Base-by-base conservation (phyloP, 441 rosid genomes). In the Mallotus japonicus region DNA sequence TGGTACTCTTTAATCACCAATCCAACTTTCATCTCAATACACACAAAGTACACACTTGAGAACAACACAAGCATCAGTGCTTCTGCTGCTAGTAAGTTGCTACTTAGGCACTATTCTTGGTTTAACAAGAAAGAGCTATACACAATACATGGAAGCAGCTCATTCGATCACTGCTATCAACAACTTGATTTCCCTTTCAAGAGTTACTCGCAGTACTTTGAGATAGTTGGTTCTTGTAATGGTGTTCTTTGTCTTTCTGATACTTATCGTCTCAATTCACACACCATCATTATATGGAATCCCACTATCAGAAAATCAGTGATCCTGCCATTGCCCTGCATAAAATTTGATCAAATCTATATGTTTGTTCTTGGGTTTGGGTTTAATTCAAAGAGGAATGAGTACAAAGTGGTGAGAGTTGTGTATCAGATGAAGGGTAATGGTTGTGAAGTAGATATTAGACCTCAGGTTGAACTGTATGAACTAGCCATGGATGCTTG, bases 301-400 rank as follows among this genome's bases (percentile, higher is more conserved):
- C 83, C 83, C n/a, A 19, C 76, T 1, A 67, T 76, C 8, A 37
- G 77, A 61, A 65, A 69, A 24, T 28, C 67, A 5, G n/a, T 73
- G 15, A 55, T 28, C 50, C 34, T 79, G 59, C 74, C 75, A n/a
- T 1, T 17, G 3, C 74, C 55, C 19, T 32, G 37, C 60, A 13
- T 65, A n/a, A 11, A 5, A n/a, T 59, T 42, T 44, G 59, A 73
- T 58, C 65, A 46, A 1, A 17, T 56, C 13, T 65, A 57, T 60
- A 65, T 50, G 69, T 60, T 67, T 20, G 62, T 50, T 67, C 69
- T 66, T 24, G 83, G 83, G 28, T 80, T 80, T n/a, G 83, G 83
- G 4, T 80, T 76, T 19, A 73, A 74, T 62, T 9, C 49, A 3
- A 76, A 66, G 20, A 56, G 47, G 0, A 40, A 57, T 19, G 75